phyloP scores from a whole-genome alignment of 202 grass and related monocot species.

The Cymbopogon flexuosus region DNA sequence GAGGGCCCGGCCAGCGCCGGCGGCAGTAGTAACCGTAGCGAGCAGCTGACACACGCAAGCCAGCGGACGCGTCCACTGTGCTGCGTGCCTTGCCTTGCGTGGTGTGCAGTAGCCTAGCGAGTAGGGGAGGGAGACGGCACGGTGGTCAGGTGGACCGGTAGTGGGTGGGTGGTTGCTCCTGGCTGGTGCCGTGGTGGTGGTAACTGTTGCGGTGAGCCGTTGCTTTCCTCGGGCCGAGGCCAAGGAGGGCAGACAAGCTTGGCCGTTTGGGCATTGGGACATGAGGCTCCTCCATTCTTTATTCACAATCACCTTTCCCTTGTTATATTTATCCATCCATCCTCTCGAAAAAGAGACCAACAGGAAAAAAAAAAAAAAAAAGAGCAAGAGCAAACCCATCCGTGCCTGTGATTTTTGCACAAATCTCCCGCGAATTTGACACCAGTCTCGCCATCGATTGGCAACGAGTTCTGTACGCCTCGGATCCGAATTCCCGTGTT shows the following conservation, averaged over 20 bases:
- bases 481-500: neutral
- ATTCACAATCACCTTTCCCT: no score
- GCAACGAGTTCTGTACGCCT: neutral
- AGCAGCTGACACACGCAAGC: slow-evolving; percentile 14
- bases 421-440: neutral
- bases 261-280: no score
- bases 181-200: neutral
- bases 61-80: neutral
- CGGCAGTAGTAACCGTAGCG: neutral
- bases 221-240: slow-evolving; percentile 16
- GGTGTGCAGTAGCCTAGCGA: neutral
- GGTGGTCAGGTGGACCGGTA: no score
- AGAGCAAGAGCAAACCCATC: neutral
- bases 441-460: neutral
- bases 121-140: no score
- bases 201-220: slow-evolving; percentile 2
- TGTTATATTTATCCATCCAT: no score
- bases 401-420: neutral
- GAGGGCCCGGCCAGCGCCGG: neutral
- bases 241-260: neutral
- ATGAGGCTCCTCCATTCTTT: neutral
- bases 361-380: no score
- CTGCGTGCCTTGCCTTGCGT: neutral
- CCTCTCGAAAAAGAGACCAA: neutral
- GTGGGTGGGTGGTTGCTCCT: neutral